Base-by-base conservation (phyloP, 257 asterid species). In the Linaria vulgaris region DNA sequence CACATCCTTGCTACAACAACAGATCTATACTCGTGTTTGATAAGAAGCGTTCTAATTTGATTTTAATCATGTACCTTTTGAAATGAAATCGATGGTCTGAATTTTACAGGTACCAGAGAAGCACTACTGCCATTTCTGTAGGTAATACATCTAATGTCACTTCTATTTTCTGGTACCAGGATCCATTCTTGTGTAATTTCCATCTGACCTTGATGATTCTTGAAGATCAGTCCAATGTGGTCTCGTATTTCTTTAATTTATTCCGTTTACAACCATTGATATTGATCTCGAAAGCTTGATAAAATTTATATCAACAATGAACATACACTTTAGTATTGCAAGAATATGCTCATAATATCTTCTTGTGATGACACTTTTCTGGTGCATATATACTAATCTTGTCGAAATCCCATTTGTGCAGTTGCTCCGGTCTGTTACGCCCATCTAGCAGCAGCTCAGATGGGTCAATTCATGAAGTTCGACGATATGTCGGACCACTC, bases 401-500 rank as follows among this genome's bases (percentile, higher is more conserved):
- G 49, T 48, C 46, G 20, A n/a, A 27, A 39, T 44, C 17, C 15
- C 19, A 44, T 50, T 25, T 27, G n/a, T 61, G 67, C 83, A 88
- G 94, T 88, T 67, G 96, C 95, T 66, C 96, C 96, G 0, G 62
- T 88, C 11, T 83, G 88, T 31, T 88, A 88, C 17, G 96, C 96
- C 0, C 96, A 88, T 66, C 69, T 88, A 43, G 94, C 94, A 0
- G 96, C 94, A 0, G 70, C 85, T 5, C 96, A 88, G 59, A 27
- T 81, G 77, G 67, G 78, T 0, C 90, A 83, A 69, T 87, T 85
- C 65, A 64, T 85, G 4, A 87, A 82, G 77, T 79, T 87, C 5
- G 96, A 87, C 1, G 94, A 85, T 3, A n/a, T 68, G 1, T 82
- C 95, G 34, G 34, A 27, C 3, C 34, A 6, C 34, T 27, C 34